Evolutionary conservation across 176 grass and related monocot species (phyloP).

Genomic region (Aechmea fasciata): DNA sequence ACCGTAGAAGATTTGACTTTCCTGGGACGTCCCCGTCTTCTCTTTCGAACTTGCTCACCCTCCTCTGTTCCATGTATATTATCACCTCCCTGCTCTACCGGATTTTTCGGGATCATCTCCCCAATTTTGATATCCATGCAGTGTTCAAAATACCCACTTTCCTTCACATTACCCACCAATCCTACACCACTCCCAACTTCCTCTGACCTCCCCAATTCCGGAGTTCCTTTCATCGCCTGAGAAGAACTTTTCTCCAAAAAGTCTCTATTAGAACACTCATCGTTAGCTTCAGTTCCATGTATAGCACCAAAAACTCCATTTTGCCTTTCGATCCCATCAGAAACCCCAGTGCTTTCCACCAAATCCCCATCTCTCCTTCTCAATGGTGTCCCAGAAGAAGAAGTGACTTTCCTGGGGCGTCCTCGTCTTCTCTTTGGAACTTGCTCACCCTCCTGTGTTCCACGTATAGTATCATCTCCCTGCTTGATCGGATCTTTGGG

Average conservation of each 20-base stretch:
- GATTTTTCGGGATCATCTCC: not conserved
- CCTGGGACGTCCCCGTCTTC: conserved; percentile 21
- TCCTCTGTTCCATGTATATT: not conserved
- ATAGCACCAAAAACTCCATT: not conserved
- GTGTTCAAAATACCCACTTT: not conserved
- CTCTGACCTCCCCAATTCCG: not conserved
- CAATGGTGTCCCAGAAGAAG: conserved; percentile 8
- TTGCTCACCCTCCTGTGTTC: not conserved
- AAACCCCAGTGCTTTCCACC: not conserved
- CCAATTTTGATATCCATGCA: not conserved
- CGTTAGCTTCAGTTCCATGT: not conserved
- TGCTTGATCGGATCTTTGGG: not conserved
- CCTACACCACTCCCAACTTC: not conserved
- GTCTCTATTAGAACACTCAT: not conserved
- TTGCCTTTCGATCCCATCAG: not conserved
- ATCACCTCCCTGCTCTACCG: not conserved
- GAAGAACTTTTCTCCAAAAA: not conserved
- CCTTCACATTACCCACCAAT: not conserved
- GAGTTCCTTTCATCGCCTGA: not conserved
- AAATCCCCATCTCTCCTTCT: conserved; percentile 38
- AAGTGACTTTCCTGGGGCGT: not conserved
- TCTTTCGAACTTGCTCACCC: conserved; percentile 2
- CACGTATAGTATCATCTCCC: not conserved
- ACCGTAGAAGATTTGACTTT: conserved; percentile 7
- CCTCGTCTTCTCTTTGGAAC: conserved; percentile 9